phyloP scores from a whole-genome alignment of 345 rosid genomes.

The Noccaea bulbosa region DNA sequence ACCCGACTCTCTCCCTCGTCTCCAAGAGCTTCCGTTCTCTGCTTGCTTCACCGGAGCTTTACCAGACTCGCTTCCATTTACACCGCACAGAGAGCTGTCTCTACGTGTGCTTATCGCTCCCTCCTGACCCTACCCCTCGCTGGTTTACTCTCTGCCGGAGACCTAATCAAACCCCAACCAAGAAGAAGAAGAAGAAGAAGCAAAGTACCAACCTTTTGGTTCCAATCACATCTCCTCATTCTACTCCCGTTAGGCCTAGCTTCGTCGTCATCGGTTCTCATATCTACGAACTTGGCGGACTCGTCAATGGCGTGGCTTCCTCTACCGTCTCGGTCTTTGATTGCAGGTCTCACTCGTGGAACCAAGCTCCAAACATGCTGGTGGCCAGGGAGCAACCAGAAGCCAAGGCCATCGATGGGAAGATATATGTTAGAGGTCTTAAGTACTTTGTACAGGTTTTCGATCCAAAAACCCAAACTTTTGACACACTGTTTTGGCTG shows the following conservation, averaged over 20 bases:
- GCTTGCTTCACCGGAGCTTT: too few species aligned
- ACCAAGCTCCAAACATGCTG: not conserved
- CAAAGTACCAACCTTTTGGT: not conserved
- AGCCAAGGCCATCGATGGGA: not conserved
- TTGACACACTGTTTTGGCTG: too few species aligned
- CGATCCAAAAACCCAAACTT: not conserved
- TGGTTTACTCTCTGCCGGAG: not conserved
- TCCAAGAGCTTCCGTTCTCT: not conserved
- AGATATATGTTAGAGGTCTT: not conserved
- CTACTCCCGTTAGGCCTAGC: not conserved
- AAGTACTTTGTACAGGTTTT: not conserved
- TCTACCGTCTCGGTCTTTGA: not conserved
- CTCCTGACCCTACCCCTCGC: not conserved
- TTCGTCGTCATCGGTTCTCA: not conserved
- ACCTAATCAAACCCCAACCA: not conserved
- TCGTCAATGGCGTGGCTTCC: not conserved
- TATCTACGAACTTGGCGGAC: not conserved
- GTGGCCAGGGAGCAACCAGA: not conserved
- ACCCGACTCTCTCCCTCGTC: not conserved
- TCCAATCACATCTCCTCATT: not conserved
- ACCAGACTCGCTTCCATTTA: not conserved
- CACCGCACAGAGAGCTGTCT: not conserved
- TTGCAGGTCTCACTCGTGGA: not conserved
- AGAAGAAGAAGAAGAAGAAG: not conserved
- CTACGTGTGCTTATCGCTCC: not conserved